A percentile compares a stretch with the other conserved stretches of the same genome.
Conservation (phyloP, 169 alveolate genomes). For the Cryptosporidium canis region DNA sequence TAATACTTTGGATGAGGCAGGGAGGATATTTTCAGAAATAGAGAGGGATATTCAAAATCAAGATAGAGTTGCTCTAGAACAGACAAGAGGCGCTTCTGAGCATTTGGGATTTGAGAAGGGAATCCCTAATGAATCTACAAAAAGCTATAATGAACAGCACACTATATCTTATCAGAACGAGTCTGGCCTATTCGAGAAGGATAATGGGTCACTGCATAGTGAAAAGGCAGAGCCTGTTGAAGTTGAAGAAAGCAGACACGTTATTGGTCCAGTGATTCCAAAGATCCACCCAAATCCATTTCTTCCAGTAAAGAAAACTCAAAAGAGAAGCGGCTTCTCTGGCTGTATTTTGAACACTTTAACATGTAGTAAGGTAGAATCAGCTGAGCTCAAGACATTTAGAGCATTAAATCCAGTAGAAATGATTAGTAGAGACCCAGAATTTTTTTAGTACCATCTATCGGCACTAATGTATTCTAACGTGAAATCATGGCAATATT, state of each 20-base stretch:
- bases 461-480: neutral
- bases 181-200: neutral
- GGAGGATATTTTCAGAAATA: neutral
- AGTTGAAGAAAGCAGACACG: neutral
- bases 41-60: neutral
- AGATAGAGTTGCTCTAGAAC: neutral
- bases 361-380: constrained; percentile 51
- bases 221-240: too few relatives aligned
- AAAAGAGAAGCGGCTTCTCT: constrained; percentile 52
- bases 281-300: constrained; percentile 30
- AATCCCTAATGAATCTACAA: neutral
- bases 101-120: neutral
- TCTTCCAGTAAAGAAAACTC: constrained; percentile 32
- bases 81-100: neutral
- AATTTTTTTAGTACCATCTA: neutral
- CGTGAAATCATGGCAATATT: neutral
- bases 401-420: constrained; percentile 62
- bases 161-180: neutral
- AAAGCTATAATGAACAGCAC: neutral
- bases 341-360: constrained; percentile 48
- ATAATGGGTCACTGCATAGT: too few relatives aligned
- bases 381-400: constrained; percentile 60
- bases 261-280: neutral
- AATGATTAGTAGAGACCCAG: neutral
- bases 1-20: constrained; percentile 5